Evolutionary conservation across 116 monocot genomes (phyloP).

Genomic region (Iris pallida): DNA sequence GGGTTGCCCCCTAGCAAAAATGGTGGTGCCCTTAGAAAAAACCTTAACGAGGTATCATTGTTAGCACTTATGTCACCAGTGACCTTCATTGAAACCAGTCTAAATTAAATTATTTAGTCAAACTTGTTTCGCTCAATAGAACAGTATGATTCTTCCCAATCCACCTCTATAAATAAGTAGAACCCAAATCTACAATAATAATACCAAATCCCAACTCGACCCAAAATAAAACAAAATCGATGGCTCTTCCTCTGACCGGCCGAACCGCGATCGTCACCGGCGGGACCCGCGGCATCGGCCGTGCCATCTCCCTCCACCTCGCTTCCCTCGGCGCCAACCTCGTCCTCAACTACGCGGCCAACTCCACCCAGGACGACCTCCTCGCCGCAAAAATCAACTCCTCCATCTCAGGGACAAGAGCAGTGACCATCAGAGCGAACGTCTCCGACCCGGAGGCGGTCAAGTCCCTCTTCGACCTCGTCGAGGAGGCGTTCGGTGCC

Average conservation of each 20-base stretch:
- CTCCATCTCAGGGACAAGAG: conserved; percentile 9
- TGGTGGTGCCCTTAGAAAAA: no score
- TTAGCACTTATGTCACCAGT: no score
- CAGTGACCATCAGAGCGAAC: conserved; percentile 45
- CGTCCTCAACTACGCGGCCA: conserved; percentile 48
- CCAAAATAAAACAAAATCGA: not conserved
- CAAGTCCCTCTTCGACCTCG: conserved; percentile 51
- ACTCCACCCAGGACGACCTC: conserved; percentile 33
- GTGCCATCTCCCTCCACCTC: conserved; percentile 39
- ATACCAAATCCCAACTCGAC: no score
- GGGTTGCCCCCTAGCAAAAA: no score
- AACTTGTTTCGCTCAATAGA: no score
- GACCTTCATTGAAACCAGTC: no score
- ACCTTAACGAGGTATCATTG: no score
- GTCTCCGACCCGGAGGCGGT: conserved; percentile 38
- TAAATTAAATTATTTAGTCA: no score
- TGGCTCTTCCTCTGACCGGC: conserved; percentile 20
- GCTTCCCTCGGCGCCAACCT: conserved; percentile 45
- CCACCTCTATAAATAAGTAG: no score
- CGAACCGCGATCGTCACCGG: conserved; percentile 47
- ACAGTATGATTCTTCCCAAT: no score
- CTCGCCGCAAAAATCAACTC: conserved; percentile 46
- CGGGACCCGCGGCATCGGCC: conserved; percentile 46
- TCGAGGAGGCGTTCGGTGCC: conserved; percentile 40
- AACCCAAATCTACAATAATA: no score